Evolutionary conservation across 2,329 filamentous ascomycete genomes (phyloP).

Genomic region (Neonectria magnoliae): DNA sequence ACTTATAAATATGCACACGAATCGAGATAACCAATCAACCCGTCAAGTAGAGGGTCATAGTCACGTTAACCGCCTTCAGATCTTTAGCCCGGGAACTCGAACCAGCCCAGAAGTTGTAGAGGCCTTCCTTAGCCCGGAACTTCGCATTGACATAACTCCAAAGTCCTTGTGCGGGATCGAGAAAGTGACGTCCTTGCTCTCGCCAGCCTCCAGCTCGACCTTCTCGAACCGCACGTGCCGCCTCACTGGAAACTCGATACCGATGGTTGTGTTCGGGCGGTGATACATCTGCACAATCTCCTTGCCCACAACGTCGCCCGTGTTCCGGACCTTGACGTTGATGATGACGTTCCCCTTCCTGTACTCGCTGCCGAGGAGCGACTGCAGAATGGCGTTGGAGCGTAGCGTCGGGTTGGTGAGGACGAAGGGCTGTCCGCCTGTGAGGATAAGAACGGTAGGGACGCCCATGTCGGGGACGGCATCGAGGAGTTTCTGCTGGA

Average conservation of each 20-base stretch:
- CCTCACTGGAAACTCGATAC: slow-evolving; percentile 61
- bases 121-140: slow-evolving; percentile 36
- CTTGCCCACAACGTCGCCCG: slow-evolving; percentile 58
- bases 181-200: slow-evolving; percentile 52
- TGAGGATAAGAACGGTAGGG: slow-evolving; percentile 45
- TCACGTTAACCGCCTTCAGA: slow-evolving; percentile 32
- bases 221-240: slow-evolving; percentile 71
- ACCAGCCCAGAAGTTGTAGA: slow-evolving; percentile 46
- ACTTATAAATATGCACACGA: slow-evolving; percentile 18
- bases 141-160: slow-evolving; percentile 41
- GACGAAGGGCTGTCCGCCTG: slow-evolving; percentile 46
- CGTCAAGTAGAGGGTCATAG: neutral
- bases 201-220: slow-evolving; percentile 65
- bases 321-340: slow-evolving; percentile 65
- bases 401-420: slow-evolving; percentile 42
- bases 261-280: slow-evolving; percentile 57
- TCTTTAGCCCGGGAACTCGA: slow-evolving; percentile 41
- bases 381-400: slow-evolving; percentile 67
- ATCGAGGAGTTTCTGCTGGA: slow-evolving; percentile 49
- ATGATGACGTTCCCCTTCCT: slow-evolving; percentile 57
- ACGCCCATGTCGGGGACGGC: slow-evolving; percentile 45
- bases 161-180: slow-evolving; percentile 40
- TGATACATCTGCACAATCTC: slow-evolving; percentile 65
- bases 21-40: neutral
- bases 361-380: slow-evolving; percentile 68